These are phyloP conservation scores for Pleurotus giganteus DNA, from an alignment of 768 basidiomycete species.

Conservation along the genomic window DNA sequence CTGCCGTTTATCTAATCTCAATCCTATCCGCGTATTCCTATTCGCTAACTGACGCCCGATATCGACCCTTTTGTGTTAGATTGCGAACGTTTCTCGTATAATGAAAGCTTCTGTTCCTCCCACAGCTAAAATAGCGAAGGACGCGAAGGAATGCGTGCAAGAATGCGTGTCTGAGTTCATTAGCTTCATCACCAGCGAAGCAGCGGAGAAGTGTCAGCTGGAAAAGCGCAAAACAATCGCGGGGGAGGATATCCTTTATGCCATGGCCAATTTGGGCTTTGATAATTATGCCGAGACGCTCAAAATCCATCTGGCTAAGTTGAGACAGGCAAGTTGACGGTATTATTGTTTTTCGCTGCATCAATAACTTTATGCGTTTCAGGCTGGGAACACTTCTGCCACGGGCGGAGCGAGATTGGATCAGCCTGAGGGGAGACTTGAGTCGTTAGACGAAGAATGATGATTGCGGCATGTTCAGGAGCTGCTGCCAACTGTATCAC, in stretches of 20 bases:
- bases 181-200: constrained; percentile 95
- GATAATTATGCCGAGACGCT: constrained; percentile 93
- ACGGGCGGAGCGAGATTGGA: background rate
- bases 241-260: constrained; percentile 94
- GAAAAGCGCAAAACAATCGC: constrained; percentile 99
- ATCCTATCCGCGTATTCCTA: too few species aligned
- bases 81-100: constrained; percentile 96
- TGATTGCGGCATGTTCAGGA: background rate
- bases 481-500: background rate
- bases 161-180: constrained; percentile 99
- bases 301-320: constrained; percentile 89
- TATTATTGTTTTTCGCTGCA: background rate
- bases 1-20: constrained; percentile 6
- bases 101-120: constrained; percentile 92
- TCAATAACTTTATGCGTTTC: background rate
- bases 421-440: constrained; percentile 1
- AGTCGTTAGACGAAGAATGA: constrained; percentile 5
- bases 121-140: constrained; percentile 95
- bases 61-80: constrained; percentile 43
- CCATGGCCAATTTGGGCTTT: constrained; percentile 91
- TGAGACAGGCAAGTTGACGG: constrained; percentile 50
- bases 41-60: too few species aligned
- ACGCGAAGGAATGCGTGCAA: constrained; percentile 98
- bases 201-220: constrained; percentile 89
- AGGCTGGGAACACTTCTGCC: constrained; percentile 5